Evolutionary conservation across 169 alveolate genomes (phyloP), one percentile per base, ranked within the genome.

Genomic region (Plasmodium chabaudi): DNA sequence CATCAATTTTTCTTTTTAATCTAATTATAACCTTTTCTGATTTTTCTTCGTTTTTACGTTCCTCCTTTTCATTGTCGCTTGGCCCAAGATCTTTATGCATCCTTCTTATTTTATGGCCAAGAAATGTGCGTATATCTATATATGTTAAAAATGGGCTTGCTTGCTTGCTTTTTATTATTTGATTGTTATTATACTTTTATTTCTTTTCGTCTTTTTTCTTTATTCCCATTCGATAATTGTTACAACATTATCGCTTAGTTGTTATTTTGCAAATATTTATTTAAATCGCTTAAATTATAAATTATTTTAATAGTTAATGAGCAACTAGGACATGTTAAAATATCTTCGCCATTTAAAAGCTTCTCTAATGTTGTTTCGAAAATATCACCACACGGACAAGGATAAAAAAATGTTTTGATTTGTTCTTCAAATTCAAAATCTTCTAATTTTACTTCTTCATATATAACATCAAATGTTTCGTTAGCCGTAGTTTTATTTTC

Each of bases 311-410:
- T 93, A 39, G 92, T 68, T 57, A 96, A 91, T 13, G 96, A 93
- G 71, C 98, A 96, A 77, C 96, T 88, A 53, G 98, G 98, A 57
- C 98, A 96, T 51, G 86, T 88, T 13, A 93, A 96, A 47, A 96
- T 91, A n/a, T 93, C 94, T 44, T 87, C 79, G 19, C 95, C 94
- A 7, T 79, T 60, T 25, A 46, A 49, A 25, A 77, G 42, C 4
- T 79, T 74, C 91, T 88, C 96, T 60, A 95, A 60, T 34, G 95
- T 87, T 42, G 94, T 92, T 91, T 90, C 65, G 87, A 96, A 96
- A 65, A 88, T 92, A 64, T 96, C 98, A 44, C 98, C 98, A 74
- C 98, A 96, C 6, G 98, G 98, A 69, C 98, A 96, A 6, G 97
- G 97, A 72, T 94, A 96, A 65, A 72, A 91, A 71, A 96, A 94